These are phyloP conservation scores for Lophium mytilinum DNA, from an alignment of 495 filamentous ascomycete species.

Conservation along the genomic window DNA sequence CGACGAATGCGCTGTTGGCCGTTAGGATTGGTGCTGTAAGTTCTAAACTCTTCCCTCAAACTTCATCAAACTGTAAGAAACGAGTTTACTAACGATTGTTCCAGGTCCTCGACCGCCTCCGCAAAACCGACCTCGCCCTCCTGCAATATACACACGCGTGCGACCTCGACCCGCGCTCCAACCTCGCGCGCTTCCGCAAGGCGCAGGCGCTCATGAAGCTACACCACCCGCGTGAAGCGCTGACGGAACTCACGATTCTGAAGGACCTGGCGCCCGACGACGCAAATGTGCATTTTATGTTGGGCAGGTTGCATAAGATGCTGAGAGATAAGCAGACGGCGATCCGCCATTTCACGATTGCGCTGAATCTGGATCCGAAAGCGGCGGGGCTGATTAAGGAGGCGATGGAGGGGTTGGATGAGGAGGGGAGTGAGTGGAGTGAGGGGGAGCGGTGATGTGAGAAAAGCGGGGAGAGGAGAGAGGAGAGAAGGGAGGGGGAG, in stretches of 20 bases:
- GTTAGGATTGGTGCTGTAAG: conserved; percentile 75
- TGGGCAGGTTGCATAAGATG: conserved; percentile 79
- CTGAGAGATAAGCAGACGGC: conserved; percentile 70
- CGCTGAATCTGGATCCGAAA: conserved; percentile 94
- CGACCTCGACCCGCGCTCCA: conserved; percentile 68
- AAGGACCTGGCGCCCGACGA: conserved; percentile 90
- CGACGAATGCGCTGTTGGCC: conserved; percentile 80
- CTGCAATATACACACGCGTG: conserved; percentile 72
- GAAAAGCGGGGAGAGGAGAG: too few relatives aligned
- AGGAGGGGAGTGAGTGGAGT: conserved; percentile 5
- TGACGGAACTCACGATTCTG: conserved; percentile 70
- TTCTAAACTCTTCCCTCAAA: not conserved
- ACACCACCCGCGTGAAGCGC: conserved; percentile 59
- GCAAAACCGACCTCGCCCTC: conserved; percentile 68
- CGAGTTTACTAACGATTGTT: not conserved
- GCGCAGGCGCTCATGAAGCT: conserved; percentile 77
- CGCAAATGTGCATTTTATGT: conserved; percentile 87
- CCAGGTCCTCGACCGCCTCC: conserved; percentile 69
- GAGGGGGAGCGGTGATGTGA: conserved; percentile 3
- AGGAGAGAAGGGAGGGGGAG: too few relatives aligned
- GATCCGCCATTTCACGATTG: conserved; percentile 87
- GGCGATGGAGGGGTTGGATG: conserved; percentile 21
- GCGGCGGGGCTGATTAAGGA: conserved; percentile 21
- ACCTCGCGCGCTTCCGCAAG: conserved; percentile 81
- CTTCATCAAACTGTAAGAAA: not conserved